Percentiles rank a stretch among this genome's conserved stretches.
Evolutionary conservation across 306 rosid species (phyloP).

Genomic region (Malus fusca): DNA sequence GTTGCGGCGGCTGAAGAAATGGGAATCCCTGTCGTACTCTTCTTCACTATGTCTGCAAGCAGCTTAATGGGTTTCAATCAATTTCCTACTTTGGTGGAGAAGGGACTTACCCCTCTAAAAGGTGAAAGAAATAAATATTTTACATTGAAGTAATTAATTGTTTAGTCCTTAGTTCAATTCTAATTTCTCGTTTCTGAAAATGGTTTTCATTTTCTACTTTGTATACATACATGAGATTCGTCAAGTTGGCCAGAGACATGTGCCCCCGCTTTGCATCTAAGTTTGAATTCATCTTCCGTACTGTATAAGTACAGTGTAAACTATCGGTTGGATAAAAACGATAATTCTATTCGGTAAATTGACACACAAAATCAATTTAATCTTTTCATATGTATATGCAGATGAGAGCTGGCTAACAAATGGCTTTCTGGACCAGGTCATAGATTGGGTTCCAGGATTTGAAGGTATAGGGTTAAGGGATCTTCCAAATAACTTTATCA

Average conservation of each 20-base stretch:
- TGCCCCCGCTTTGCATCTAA: no score
- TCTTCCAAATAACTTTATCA: neutral
- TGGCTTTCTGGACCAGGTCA: slow-evolving; percentile 1
- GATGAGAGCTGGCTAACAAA: slow-evolving; percentile 10
- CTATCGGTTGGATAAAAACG: no score
- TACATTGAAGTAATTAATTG: neutral
- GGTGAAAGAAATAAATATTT: neutral
- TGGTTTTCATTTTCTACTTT: no score
- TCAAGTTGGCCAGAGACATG: no score
- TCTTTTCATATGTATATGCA: neutral
- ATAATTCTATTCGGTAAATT: no score
- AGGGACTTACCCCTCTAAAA: neutral
- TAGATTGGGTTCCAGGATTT: slow-evolving; percentile 15
- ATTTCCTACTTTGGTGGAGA: neutral
- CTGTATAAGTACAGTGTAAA: no score
- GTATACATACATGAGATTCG: no score
- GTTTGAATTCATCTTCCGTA: no score
- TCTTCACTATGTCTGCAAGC: neutral
- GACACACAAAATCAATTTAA: no score
- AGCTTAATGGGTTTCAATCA: neutral
- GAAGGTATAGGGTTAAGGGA: neutral
- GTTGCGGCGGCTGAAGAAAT: neutral
- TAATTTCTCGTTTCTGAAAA: no score
- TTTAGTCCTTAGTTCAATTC: no score
- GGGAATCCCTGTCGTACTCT: neutral